These are phyloP conservation scores for Beta macrorhiza DNA, from an alignment of 179 eudicot genomes.

Conservation along the genomic window DNA sequence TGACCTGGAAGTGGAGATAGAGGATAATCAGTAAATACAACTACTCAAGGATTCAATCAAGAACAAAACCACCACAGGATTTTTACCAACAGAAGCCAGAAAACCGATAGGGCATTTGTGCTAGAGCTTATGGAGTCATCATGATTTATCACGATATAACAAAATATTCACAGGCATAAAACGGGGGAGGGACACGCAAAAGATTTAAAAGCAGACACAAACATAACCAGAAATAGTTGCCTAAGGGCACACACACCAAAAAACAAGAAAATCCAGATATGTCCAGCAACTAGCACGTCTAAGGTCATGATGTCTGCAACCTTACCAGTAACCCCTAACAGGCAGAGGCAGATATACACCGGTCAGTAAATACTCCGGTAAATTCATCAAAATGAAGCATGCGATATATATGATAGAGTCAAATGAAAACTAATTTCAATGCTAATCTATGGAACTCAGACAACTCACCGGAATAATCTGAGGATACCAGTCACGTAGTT, in stretches of 20 bases:
- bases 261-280: not conserved
- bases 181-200: not conserved
- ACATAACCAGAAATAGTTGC: not conserved
- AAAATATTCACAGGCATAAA: not conserved
- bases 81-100: not conserved
- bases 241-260: not conserved
- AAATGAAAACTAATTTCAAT: conserved; percentile 8
- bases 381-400: not conserved
- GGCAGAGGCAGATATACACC: not conserved
- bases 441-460: conserved; percentile 3
- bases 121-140: not conserved
- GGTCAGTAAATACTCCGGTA: not conserved
- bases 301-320: not conserved
- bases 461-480: conserved; percentile 66
- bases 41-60: not conserved
- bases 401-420: not conserved
- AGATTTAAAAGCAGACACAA: not conserved
- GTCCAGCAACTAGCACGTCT: not conserved
- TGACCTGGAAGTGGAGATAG: not conserved
- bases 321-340: not conserved
- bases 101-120: not conserved
- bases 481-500: conserved; percentile 76
- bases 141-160: too few species aligned
- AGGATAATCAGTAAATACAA: not conserved
- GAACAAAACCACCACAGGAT: not conserved